These are phyloP conservation scores for Sordariomycetes sp. DNA, from an alignment of 2,329 filamentous ascomycete genomes.

Conservation along the genomic window DNA sequence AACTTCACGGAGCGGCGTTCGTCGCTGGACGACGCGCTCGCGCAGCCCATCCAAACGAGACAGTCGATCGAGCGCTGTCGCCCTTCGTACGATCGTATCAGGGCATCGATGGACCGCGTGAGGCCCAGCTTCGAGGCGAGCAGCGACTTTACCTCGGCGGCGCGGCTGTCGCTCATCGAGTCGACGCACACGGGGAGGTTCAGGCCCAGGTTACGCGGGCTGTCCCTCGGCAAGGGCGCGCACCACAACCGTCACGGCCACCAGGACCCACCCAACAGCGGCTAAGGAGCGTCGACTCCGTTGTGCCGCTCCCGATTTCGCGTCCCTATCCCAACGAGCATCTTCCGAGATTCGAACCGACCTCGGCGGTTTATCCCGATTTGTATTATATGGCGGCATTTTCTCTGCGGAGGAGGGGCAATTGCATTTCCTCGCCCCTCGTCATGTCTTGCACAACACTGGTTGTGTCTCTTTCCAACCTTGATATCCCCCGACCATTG, in stretches of 20 bases:
- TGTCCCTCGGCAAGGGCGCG: conserved; percentile 30
- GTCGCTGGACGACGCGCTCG: conserved; percentile 36
- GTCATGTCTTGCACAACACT: neutral
- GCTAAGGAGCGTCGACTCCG: neutral
- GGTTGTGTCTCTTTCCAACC: conserved; percentile 18
- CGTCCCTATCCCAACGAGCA: neutral
- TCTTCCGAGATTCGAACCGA: neutral
- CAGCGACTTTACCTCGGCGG: conserved; percentile 85
- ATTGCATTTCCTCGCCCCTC: neutral
- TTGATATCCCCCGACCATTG: conserved; percentile 16
- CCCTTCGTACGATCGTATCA: conserved; percentile 80
- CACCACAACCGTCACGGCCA: conserved; percentile 10
- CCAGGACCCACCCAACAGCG: neutral
- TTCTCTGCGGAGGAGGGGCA: neutral
- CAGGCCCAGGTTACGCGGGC: conserved; percentile 26
- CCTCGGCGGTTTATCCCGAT: neutral
- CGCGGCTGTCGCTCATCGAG: conserved; percentile 74
- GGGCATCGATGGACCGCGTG: conserved; percentile 77
- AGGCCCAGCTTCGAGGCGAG: conserved; percentile 78
- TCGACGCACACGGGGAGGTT: conserved; percentile 46
- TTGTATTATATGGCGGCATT: conserved; percentile 4
- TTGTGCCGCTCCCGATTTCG: neutral
- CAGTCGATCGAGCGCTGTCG: conserved; percentile 58
- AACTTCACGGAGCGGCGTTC: conserved; percentile 66
- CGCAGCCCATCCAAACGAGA: conserved; percentile 17